Evolutionary conservation across 768 basidiomycete species (phyloP).

Genomic region (Lactarius sanguifluus): DNA sequence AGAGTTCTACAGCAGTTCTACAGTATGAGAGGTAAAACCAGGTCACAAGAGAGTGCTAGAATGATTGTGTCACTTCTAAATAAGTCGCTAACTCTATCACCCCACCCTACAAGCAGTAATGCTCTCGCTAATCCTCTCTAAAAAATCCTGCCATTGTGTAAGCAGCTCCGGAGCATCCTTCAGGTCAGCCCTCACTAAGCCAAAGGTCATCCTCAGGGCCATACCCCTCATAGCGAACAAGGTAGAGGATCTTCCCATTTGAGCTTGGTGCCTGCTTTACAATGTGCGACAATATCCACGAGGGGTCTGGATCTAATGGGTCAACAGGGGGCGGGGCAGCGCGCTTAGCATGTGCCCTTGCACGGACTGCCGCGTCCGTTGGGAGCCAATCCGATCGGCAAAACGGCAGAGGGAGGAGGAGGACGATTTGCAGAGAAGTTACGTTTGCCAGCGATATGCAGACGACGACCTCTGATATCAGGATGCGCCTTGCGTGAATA

Average conservation of each 20-base stretch:
- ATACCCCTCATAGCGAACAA: conserved; percentile 36
- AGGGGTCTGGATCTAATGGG: conserved; percentile 27
- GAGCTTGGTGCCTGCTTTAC: conserved; percentile 32
- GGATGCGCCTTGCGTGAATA: conserved; percentile 63
- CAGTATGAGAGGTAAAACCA: no score
- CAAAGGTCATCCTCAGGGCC: conserved; percentile 35
- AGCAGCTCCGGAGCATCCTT: conserved; percentile 32
- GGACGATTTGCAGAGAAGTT: conserved; percentile 27
- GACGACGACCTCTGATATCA: conserved; percentile 40
- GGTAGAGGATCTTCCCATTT: conserved; percentile 25
- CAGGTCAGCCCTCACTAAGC: conserved; percentile 30
- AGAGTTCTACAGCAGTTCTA: no score
- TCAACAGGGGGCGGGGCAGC: conserved; percentile 29
- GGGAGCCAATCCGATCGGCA: conserved; percentile 32
- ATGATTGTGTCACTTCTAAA: no score
- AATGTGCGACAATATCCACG: conserved; percentile 37
- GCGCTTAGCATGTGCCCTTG: conserved; percentile 19
- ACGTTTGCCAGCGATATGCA: conserved; percentile 35
- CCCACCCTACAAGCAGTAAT: conserved; percentile 6
- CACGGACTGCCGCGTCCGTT: conserved; percentile 14
- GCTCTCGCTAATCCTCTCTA: conserved; percentile 26
- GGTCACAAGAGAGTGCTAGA: no score
- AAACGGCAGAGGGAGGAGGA: conserved; percentile 34
- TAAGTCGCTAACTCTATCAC: background rate
- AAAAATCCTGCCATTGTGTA: conserved; percentile 29